phyloP scores from a whole-genome alignment of 495 filamentous ascomycete species.

The Astrocystis sublimbata region DNA sequence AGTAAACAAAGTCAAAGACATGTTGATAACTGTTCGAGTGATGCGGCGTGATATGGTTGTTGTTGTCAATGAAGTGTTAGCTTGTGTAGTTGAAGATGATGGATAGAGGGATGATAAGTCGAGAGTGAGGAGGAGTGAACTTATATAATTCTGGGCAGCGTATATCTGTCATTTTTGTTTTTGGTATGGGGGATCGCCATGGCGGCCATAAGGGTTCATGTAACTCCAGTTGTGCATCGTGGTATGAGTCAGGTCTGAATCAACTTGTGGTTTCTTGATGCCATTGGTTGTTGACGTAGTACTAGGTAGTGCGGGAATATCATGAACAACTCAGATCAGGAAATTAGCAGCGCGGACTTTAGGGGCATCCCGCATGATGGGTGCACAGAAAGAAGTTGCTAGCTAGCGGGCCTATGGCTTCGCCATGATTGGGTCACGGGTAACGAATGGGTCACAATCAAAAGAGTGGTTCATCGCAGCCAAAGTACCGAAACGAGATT shows the following conservation, averaged over 20 bases:
- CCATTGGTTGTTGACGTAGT: not conserved
- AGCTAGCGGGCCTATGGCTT: slow-evolving; percentile 1
- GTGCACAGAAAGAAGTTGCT: too few relatives aligned
- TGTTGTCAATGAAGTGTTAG: not conserved
- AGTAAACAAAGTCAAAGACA: slow-evolving; percentile 1
- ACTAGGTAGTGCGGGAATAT: too few relatives aligned
- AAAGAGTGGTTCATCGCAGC: not conserved
- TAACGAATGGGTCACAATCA: not conserved
- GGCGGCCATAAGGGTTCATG: too few relatives aligned
- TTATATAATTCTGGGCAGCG: too few relatives aligned
- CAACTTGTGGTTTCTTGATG: not conserved
- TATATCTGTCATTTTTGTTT: too few relatives aligned
- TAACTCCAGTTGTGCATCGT: not conserved
- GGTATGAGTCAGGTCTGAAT: not conserved
- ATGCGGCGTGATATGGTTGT: not conserved
- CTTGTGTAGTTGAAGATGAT: not conserved
- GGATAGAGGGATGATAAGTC: too few relatives aligned
- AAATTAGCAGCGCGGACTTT: not conserved
- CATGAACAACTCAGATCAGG: not conserved
- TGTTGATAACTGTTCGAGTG: not conserved
- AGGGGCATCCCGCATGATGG: not conserved
- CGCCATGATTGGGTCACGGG: too few relatives aligned
- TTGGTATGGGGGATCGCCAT: too few relatives aligned
- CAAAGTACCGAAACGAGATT: not conserved
- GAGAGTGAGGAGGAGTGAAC: too few relatives aligned